phyloP scores from a whole-genome alignment of 306 rosid species.

The Alnus rubra region DNA sequence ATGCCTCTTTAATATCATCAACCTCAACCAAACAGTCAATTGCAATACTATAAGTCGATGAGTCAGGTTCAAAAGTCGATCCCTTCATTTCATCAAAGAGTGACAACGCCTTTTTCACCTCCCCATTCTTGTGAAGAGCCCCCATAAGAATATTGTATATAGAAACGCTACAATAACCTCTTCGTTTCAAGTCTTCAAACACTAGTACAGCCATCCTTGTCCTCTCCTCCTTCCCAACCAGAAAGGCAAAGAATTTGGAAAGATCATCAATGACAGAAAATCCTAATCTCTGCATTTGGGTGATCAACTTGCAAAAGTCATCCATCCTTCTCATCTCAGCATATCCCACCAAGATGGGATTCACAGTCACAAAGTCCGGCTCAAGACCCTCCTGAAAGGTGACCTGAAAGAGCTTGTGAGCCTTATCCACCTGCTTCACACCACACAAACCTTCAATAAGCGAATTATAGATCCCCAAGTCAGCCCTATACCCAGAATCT shows the following conservation, averaged over 20 bases:
- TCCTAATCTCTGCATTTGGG: slow-evolving; percentile 59
- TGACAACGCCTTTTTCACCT: slow-evolving; percentile 49
- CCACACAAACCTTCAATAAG: slow-evolving; percentile 76
- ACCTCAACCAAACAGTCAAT: slow-evolving; percentile 59
- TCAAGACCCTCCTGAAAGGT: slow-evolving; percentile 60
- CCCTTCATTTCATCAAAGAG: slow-evolving; percentile 61
- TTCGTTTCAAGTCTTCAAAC: slow-evolving; percentile 50
- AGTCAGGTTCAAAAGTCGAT: slow-evolving; percentile 45
- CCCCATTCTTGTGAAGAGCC: slow-evolving; percentile 55
- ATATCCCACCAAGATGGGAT: slow-evolving; percentile 56
- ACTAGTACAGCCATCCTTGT: slow-evolving; percentile 43
- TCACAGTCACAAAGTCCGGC: slow-evolving; percentile 51
- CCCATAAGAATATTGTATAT: slow-evolving; percentile 63
- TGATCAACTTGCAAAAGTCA: slow-evolving; percentile 54
- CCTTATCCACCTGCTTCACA: slow-evolving; percentile 60
- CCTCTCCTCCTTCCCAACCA: slow-evolving; percentile 53
- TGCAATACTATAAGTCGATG: slow-evolving; percentile 46
- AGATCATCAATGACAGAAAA: slow-evolving; percentile 52
- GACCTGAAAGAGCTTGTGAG: slow-evolving; percentile 63
- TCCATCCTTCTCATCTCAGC: slow-evolving; percentile 49
- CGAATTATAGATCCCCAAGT: slow-evolving; percentile 66
- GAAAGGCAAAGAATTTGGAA: slow-evolving; percentile 46
- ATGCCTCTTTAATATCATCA: slow-evolving; percentile 60
- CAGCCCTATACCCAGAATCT: slow-evolving; percentile 71
- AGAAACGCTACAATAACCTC: slow-evolving; percentile 47